Conservation (phyloP, 2,329 filamentous ascomycete species). For the Tricladium varicosporioides region DNA sequence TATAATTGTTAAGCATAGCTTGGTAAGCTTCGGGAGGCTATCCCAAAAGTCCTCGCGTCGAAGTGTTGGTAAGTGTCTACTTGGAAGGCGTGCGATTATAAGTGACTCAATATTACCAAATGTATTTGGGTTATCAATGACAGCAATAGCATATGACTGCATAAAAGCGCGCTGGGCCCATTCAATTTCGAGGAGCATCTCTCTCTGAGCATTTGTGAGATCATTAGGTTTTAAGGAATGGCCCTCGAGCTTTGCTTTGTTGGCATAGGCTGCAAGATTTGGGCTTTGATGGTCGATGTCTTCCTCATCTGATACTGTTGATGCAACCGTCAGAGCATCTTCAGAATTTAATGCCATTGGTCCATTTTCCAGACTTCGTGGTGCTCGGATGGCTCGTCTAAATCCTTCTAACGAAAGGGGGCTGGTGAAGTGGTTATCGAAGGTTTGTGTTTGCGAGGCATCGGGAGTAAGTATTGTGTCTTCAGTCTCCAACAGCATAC, state of each 20-base stretch:
- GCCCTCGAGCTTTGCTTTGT: slow-evolving; percentile 12
- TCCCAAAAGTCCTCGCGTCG: slow-evolving; percentile 60
- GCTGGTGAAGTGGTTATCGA: neutral
- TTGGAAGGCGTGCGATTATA: slow-evolving; percentile 63
- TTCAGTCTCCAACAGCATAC: slow-evolving; percentile 23
- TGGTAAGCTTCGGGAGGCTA: slow-evolving; percentile 50
- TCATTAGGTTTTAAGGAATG: slow-evolving; percentile 44
- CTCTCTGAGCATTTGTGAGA: slow-evolving; percentile 62
- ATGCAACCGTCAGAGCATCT: neutral
- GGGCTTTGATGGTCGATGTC: slow-evolving; percentile 1
- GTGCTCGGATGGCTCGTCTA: neutral
- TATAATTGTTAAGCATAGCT: slow-evolving; percentile 58
- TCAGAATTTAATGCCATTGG: neutral
- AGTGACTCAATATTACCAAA: slow-evolving; percentile 57
- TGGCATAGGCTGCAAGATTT: neutral
- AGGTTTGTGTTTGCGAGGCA: neutral
- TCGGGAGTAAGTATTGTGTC: neutral
- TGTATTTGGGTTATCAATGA: slow-evolving; percentile 56
- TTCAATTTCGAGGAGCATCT: slow-evolving; percentile 66
- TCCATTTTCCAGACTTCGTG: neutral
- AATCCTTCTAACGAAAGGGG: neutral
- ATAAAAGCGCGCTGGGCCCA: slow-evolving; percentile 69
- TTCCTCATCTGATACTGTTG: slow-evolving; percentile 5
- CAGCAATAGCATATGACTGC: slow-evolving; percentile 62
- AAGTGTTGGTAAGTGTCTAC: slow-evolving; percentile 55